These are phyloP conservation scores for Quercus phellos DNA, from an alignment of 331 rosid species.

Conservation along the genomic window DNA sequence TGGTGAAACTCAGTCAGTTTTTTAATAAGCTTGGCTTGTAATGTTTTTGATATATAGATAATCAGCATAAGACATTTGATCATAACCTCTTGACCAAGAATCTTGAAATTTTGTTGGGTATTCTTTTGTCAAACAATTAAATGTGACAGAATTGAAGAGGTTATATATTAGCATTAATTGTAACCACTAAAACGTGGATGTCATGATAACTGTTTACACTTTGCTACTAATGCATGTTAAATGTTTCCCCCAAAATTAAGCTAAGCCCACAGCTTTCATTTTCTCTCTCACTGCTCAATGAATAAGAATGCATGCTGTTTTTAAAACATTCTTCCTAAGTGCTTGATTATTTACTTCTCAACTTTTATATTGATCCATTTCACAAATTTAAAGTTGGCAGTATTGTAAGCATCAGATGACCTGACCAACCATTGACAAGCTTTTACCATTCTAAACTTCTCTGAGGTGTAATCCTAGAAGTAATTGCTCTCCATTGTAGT, in stretches of 20 bases:
- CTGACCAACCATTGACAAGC: background rate
- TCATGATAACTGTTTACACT: background rate
- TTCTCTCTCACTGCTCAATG: background rate
- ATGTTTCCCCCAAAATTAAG: background rate
- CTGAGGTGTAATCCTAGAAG: background rate
- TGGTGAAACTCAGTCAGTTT: background rate
- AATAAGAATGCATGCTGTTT: background rate
- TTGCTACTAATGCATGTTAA: background rate
- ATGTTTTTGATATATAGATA: background rate
- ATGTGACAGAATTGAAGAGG: background rate
- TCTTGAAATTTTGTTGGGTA: background rate
- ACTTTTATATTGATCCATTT: background rate
- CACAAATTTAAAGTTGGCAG: background rate
- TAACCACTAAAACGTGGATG: background rate
- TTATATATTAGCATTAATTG: background rate
- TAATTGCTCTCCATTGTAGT: background rate
- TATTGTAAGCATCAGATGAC: background rate
- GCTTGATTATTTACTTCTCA: background rate
- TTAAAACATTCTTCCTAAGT: background rate
- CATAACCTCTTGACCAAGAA: background rate
- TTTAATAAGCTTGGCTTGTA: background rate
- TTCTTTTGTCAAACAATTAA: background rate
- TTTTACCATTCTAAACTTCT: background rate
- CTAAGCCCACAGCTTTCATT: background rate
- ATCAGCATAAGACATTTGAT: background rate